Base-by-base conservation (phyloP, 768 basidiomycete genomes). In the Suillus hirtellus region DNA sequence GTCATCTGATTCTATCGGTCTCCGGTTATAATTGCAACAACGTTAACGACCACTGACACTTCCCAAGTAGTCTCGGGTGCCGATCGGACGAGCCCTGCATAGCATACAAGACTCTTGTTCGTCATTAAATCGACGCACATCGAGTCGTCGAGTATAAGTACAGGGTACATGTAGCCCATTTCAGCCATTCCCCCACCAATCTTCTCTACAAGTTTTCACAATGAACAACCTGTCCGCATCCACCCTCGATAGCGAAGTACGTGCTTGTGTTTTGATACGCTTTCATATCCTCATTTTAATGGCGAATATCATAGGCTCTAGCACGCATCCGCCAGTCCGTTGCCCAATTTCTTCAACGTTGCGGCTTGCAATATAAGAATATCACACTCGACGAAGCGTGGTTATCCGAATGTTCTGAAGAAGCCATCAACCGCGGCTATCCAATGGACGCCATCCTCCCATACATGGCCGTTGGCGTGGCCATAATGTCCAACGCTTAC, bases 401-500 rank as follows among this genome's bases (percentile, higher is more conserved):
- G 52, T 35, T 35, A 34, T 53, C 52, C 5, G 52, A 53, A 53
- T 53, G 52, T 19, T n/a, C 19, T n/a, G 10, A 53, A 34, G 52
- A 53, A 19, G 52, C 52, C 34, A 53, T 35, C 19, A n/a, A 53
- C 34, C 52, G 52, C 6, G 52, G 52, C 52, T 53, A 34, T 53
- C 52, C 52, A 19, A 53, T 53, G 52, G 52, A 53, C 1, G 10
- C 11, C 19, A 35, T 53, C 19, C 52, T 35, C 19, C 52, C 52
- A 31, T 53, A 35, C 52, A 53, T 53, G 52, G 34, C 34, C 19
- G 52, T 35, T 53, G 52, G 52, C 10, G 52, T 53, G 19, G 52
- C 52, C 19, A n/a, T 53, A n/a, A 53, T 35, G 52, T 53, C 52
- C 19, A 53, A 53, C 19, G 67, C 67, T 12, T 76, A 74, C 59